Evolutionary conservation across 2,329 filamentous ascomycete genomes (phyloP), one percentile per base, ranked within the genome.

Genomic region (Tolypocladium amazonense): DNA sequence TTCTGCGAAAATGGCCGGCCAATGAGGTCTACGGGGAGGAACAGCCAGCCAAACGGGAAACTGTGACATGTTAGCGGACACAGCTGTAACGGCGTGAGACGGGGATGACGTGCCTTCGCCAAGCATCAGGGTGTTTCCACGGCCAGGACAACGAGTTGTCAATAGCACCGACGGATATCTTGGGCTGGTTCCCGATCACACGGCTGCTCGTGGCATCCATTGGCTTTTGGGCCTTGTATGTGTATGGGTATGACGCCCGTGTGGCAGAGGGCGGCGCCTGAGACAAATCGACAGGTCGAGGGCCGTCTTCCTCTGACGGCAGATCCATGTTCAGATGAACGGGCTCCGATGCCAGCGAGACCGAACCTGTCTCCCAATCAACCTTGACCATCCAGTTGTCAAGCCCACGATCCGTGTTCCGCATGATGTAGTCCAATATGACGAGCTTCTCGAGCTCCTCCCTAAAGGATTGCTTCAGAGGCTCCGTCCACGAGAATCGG

Each of bases 341-440:
- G 14, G 92, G 90, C 62, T 97, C 92, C 0, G 91, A 91, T 20
- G 88, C 87, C 64, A 99, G 90, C 9, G 89, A 90, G 15, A 94
- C 93, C 67, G 88, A 84, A 68, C 94, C 86, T 3, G 83, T 86
- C 66, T 91, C 84, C 81, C 87, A 90, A 72, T 99, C 92, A 38
- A 99, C 90, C 73, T 91, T 94, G 70, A 99, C 92, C 94, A 99
- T 99, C 94, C 94, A 99, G 68, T 99, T 99, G 72, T 99, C 94
- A 60, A 97, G 79, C 1, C 94, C 94, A 75, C 94, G 85, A 72
- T 99, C 94, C 1, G 94, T 99, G 70, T 99, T 99, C 60, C 94
- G 86, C 94, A 99, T 99, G 64, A 99, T 96, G 72, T 99, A 99
- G 75, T 99, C 94, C 65, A 99, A 75, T 68, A 99, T 96, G 27